Base-by-base conservation (phyloP, 2,329 filamentous ascomycete genomes). In the Apiospora pterosperma region DNA sequence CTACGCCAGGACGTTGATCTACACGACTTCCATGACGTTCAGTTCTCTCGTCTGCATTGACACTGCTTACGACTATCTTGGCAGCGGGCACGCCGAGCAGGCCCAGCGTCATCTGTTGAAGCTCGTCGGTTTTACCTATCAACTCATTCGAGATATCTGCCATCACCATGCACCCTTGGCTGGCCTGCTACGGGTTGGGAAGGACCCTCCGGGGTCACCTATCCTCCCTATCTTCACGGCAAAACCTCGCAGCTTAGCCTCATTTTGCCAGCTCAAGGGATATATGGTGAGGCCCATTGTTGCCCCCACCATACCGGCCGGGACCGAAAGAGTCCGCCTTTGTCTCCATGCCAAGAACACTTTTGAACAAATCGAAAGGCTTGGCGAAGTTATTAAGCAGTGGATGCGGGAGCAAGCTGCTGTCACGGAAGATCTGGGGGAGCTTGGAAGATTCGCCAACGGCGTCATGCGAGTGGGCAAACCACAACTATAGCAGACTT, bases 1-100 rank as follows among this genome's bases (percentile, higher is more conserved):
- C 72, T 93, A 93, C 71, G 90, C 90, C 0, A 85, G 90, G n/a
- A 88, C 85, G 1, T 77, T 93, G 48, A 92, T 93, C 63, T 93
- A 92, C 74, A 92, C 90, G 0, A 92, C 90, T 0, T 88, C 89
- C 36, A 83, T 91, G 77, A 83, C 87, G 0, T 86, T 87, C 44
- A 85, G 89, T 0, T 81, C 84, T 5, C 70, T 77, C 4, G 68
- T 67, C 3, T 72, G 72, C 62, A 75, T 77, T 39, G 68, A 73
- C 48, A 66, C 69, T 5, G 67, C 69, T 3, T 77, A 77, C 61
- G 68, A 74, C 44, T 74, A 74, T 62, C 67, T 77, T n/a, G 66
- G 66, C n/a, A 67, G 19, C 34, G 72, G 72, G 25, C 63, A 67
- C 59, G 70, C 73, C 4, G 67, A 72, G 11, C 62, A 66, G 12